Evolutionary conservation across 176 grass and related monocot species (phyloP).

Genomic region (Lolium multiflorum): DNA sequence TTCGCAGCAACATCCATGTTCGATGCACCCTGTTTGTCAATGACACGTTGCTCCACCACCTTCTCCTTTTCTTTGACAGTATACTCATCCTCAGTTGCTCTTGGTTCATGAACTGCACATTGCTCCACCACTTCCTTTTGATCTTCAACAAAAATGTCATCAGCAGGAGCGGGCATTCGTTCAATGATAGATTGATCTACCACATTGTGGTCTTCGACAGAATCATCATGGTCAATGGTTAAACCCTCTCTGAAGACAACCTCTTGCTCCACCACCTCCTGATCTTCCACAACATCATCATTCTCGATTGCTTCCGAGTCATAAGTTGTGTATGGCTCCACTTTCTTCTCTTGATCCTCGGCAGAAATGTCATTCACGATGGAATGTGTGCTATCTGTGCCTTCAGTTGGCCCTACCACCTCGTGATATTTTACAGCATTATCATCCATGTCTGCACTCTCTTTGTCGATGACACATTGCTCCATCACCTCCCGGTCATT

Average conservation of each 20-base stretch:
- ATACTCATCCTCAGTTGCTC: background rate
- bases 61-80: conserved; percentile 31
- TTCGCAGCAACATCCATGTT: background rate
- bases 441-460: background rate
- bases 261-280: background rate
- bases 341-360: background rate
- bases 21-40: background rate
- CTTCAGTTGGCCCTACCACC: background rate
- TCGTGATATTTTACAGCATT: conserved; percentile 1
- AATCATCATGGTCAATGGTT: background rate
- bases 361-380: background rate
- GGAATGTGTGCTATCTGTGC: background rate
- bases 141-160: conserved; percentile 23
- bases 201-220: background rate
- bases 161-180: background rate
- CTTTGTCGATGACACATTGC: background rate
- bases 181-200: background rate
- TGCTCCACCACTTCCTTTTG: conserved; percentile 6
- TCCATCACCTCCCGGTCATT: background rate
- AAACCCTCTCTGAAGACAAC: background rate
- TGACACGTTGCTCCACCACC: conserved; percentile 9
- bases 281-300: background rate
- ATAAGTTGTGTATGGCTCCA: background rate
- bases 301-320: background rate
- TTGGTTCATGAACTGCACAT: background rate